These are phyloP conservation scores for Botrytis fabae DNA, from an alignment of 2,329 filamentous ascomycete genomes.

Conservation along the genomic window DNA sequence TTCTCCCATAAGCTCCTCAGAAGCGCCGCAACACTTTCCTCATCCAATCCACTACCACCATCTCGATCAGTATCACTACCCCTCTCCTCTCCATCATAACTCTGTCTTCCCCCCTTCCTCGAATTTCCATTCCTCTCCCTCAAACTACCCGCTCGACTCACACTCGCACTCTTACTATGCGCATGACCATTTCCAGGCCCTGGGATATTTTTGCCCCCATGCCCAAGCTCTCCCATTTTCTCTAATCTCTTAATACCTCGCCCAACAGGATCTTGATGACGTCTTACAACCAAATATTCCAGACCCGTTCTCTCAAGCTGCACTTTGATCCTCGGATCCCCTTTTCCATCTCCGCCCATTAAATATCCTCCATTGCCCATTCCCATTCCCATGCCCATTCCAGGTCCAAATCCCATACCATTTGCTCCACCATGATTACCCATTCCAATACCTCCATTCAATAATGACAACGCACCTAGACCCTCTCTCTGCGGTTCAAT, in stretches of 20 bases:
- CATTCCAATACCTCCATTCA: slow-evolving; percentile 38
- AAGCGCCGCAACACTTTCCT: slow-evolving; percentile 50
- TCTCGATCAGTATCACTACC: slow-evolving; percentile 33
- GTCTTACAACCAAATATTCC: slow-evolving; percentile 72
- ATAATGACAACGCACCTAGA: slow-evolving; percentile 32
- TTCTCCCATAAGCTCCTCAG: slow-evolving; percentile 64
- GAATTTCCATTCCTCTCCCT: slow-evolving; percentile 17
- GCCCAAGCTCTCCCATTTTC: slow-evolving; percentile 50
- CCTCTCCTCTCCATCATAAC: slow-evolving; percentile 40
- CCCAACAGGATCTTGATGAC: slow-evolving; percentile 69
- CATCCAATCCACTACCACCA: slow-evolving; percentile 29
- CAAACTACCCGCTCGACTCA: slow-evolving; percentile 29
- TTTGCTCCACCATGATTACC: slow-evolving; percentile 28
- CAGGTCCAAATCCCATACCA: slow-evolving; percentile 13
- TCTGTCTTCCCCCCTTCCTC: slow-evolving; percentile 45
- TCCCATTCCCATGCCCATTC: neutral
- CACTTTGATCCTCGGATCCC: slow-evolving; percentile 64
- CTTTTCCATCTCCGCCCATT: slow-evolving; percentile 45
- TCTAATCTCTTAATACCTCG: slow-evolving; percentile 59
- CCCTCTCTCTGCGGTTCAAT: slow-evolving; percentile 57
- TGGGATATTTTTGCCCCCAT: slow-evolving; percentile 53
- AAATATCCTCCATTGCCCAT: slow-evolving; percentile 32
- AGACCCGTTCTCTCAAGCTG: slow-evolving; percentile 69
- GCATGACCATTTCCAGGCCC: slow-evolving; percentile 39
- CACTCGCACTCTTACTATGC: slow-evolving; percentile 24